Percentiles rank a stretch among this genome's conserved stretches.
Evolutionary conservation across 2,329 filamentous ascomycete species (phyloP).

Genomic region (Penicillium sp.): DNA sequence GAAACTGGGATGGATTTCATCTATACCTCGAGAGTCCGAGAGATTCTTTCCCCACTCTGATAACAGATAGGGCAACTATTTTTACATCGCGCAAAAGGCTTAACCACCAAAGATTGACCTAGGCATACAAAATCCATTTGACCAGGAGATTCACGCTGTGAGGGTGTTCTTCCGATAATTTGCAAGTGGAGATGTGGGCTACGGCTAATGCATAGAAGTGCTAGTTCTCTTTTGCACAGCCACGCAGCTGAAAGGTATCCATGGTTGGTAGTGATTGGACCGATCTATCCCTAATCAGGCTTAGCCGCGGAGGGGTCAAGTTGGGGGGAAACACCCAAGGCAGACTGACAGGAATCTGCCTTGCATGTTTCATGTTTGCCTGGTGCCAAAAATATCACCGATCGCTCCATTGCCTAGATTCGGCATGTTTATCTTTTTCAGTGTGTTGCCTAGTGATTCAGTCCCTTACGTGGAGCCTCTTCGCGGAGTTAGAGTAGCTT

Average conservation of each 20-base stretch:
- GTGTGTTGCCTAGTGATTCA: not conserved
- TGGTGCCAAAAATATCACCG: not conserved
- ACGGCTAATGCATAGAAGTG: slow-evolving; percentile 2
- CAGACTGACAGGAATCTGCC: slow-evolving; percentile 13
- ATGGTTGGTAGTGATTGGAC: slow-evolving; percentile 15
- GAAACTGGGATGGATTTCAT: not conserved
- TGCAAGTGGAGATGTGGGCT: slow-evolving; percentile 6
- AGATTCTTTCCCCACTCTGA: not conserved
- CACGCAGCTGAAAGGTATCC: slow-evolving; percentile 28
- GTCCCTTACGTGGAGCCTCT: not conserved
- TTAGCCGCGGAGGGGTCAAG: slow-evolving; percentile 5
- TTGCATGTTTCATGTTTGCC: not conserved
- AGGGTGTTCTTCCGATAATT: not conserved
- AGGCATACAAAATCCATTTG: not conserved
- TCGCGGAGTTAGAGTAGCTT: not conserved
- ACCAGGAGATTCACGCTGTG: not conserved
- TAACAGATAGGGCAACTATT: not conserved
- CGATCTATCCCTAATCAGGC: slow-evolving; percentile 13
- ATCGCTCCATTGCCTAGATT: not conserved
- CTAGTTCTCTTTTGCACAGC: slow-evolving; percentile 27
- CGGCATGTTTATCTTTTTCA: not conserved
- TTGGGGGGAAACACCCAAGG: slow-evolving; percentile 14
- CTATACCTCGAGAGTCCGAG: not conserved
- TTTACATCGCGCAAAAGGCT: not conserved
- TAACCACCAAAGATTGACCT: not conserved